Evolutionary conservation across 345 rosid species (phyloP).

Genomic region (Citrus hindsii): DNA sequence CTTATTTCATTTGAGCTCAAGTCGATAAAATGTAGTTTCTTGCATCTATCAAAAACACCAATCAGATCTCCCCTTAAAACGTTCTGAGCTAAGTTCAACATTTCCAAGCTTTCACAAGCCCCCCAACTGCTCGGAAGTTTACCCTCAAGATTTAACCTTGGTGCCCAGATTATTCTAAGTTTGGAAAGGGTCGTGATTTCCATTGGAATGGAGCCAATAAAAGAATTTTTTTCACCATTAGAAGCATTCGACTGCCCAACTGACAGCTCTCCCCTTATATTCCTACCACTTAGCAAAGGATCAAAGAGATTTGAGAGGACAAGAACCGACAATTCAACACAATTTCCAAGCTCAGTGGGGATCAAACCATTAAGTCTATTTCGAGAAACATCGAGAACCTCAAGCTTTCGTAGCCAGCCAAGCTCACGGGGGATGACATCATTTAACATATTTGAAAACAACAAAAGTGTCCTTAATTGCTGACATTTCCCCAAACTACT

Average conservation of each 20-base stretch:
- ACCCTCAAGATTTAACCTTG: slow-evolving; percentile 18
- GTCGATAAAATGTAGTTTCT: slow-evolving; percentile 26
- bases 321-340: slow-evolving; percentile 26
- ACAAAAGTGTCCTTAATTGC: slow-evolving; percentile 23
- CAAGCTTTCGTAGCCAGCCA: slow-evolving; percentile 24
- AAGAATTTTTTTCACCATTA: slow-evolving; percentile 17
- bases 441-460: slow-evolving; percentile 28
- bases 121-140: slow-evolving; percentile 26
- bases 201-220: slow-evolving; percentile 23
- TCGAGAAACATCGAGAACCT: slow-evolving; percentile 29
- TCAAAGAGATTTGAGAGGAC: slow-evolving; percentile 28
- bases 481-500: slow-evolving; percentile 22
- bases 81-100: slow-evolving; percentile 35
- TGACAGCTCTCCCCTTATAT: neutral
- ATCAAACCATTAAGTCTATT: slow-evolving; percentile 25
- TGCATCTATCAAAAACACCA: slow-evolving; percentile 27
- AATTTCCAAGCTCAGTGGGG: slow-evolving; percentile 35
- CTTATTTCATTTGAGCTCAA: slow-evolving; percentile 29
- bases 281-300: slow-evolving; percentile 8
- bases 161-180: slow-evolving; percentile 32
- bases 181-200: slow-evolving; percentile 27
- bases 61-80: slow-evolving; percentile 18
- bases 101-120: slow-evolving; percentile 26
- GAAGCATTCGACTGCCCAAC: neutral
- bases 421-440: slow-evolving; percentile 27